Evolutionary conservation across 2,329 filamentous ascomycete genomes (phyloP).

Genomic region (Exophiala mesophila): DNA sequence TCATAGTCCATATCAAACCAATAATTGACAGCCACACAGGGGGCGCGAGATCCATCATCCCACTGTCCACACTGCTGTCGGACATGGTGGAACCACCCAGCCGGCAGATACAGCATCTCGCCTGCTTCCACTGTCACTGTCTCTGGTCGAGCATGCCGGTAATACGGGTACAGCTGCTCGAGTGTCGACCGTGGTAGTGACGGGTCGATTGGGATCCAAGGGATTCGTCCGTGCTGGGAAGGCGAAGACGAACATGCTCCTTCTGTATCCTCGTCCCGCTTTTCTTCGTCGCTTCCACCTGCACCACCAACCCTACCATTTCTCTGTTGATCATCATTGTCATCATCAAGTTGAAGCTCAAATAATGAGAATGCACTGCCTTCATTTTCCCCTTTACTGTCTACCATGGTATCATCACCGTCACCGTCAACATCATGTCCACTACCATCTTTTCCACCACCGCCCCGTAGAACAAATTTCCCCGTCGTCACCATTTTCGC

Average conservation of each 20-base stretch:
- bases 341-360: conserved; percentile 10
- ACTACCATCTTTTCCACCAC: background rate
- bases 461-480: conserved; percentile 2
- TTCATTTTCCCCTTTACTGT: background rate
- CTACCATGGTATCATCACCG: background rate
- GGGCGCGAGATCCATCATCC: conserved; percentile 17
- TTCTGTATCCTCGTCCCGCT: background rate
- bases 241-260: background rate
- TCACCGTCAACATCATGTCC: background rate
- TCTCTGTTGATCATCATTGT: background rate
- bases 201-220: conserved; percentile 25
- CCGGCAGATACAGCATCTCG: conserved; percentile 25
- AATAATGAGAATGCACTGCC: conserved; percentile 1
- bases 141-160: conserved; percentile 17
- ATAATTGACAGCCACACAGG: conserved; percentile 27
- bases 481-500: conserved; percentile 18
- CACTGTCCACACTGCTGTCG: conserved; percentile 24
- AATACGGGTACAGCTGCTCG: conserved; percentile 12
- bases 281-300: background rate
- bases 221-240: conserved; percentile 11
- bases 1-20: conserved; percentile 31
- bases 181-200: conserved; percentile 1
- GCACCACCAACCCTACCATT: background rate
- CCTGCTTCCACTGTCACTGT: conserved; percentile 22
- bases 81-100: conserved; percentile 28